phyloP scores from a whole-genome alignment of 2,329 filamentous ascomycete species.

The Fusarium sp. region DNA sequence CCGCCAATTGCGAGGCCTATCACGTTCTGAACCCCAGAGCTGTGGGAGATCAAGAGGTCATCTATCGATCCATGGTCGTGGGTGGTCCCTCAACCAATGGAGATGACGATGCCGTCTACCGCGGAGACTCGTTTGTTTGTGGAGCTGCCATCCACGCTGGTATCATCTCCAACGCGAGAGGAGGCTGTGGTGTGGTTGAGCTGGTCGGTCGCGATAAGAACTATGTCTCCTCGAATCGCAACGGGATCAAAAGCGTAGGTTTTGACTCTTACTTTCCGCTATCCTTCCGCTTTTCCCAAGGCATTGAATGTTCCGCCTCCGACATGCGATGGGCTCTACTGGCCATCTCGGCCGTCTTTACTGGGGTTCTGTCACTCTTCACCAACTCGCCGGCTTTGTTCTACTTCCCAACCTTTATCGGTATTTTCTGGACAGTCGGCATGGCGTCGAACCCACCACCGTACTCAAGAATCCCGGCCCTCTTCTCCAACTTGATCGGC shows the following conservation, averaged over 20 bases:
- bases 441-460: slow-evolving; percentile 87
- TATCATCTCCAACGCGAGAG: slow-evolving; percentile 71
- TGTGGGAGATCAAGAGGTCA: slow-evolving; percentile 72
- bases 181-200: slow-evolving; percentile 82
- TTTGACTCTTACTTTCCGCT: slow-evolving; percentile 93
- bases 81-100: slow-evolving; percentile 65
- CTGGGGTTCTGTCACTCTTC: slow-evolving; percentile 79
- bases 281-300: slow-evolving; percentile 77
- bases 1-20: slow-evolving; percentile 72
- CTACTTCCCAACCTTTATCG: slow-evolving; percentile 82
- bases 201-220: slow-evolving; percentile 72
- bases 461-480: slow-evolving; percentile 68
- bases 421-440: slow-evolving; percentile 88
- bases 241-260: slow-evolving; percentile 76
- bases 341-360: slow-evolving; percentile 80
- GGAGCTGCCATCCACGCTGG: slow-evolving; percentile 85
- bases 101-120: slow-evolving; percentile 68
- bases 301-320: slow-evolving; percentile 70
- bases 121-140: slow-evolving; percentile 89
- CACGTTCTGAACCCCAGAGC: slow-evolving; percentile 75
- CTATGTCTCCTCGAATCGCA: slow-evolving; percentile 69
- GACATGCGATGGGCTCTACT: slow-evolving; percentile 88
- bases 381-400: slow-evolving; percentile 80
- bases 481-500: slow-evolving; percentile 80
- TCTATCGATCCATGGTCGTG: slow-evolving; percentile 70